A percentile compares a stretch with the other conserved stretches of the same genome.
Conservation (phyloP, 164 flowering plant species). For the Vitis riparia region DNA sequence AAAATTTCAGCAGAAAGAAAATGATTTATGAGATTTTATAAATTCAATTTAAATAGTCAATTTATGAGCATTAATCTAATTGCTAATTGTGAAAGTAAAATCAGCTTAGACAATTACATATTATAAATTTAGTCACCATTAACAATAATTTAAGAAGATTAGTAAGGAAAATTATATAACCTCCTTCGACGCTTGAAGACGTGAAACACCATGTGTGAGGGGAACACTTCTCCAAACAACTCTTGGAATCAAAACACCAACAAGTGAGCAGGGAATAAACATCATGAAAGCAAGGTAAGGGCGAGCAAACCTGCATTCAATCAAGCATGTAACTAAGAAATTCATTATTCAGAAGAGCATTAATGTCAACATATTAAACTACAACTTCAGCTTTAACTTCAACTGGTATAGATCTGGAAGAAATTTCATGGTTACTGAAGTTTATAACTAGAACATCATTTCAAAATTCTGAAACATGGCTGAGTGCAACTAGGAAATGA, state of each 20-base stretch:
- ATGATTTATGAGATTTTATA: too few relatives aligned
- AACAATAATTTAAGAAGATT: not conserved
- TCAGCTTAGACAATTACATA: not conserved
- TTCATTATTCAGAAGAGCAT: not conserved
- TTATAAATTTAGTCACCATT: not conserved
- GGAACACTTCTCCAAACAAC: slow-evolving; percentile 48
- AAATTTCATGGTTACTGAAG: too few relatives aligned
- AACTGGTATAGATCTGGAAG: not conserved
- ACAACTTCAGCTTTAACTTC: not conserved
- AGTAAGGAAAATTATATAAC: slow-evolving; percentile 26
- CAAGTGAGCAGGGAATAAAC: slow-evolving; percentile 80
- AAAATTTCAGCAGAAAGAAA: too few relatives aligned
- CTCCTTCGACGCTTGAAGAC: slow-evolving; percentile 49
- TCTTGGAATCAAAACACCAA: slow-evolving; percentile 81
- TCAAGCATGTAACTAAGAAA: slow-evolving; percentile 10
- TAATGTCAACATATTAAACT: too few relatives aligned
- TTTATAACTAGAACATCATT: not conserved
- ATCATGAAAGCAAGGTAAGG: slow-evolving; percentile 87
- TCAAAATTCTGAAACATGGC: not conserved
- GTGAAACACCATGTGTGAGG: slow-evolving; percentile 51
- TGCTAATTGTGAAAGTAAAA: not conserved
- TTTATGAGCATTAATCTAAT: not conserved
- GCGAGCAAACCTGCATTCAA: slow-evolving; percentile 75
- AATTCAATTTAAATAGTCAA: too few relatives aligned
- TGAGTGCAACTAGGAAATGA: not conserved